Evolutionary conservation across 1,139 yeast genomes (phyloP).

Genomic region (Pichia sp.): DNA sequence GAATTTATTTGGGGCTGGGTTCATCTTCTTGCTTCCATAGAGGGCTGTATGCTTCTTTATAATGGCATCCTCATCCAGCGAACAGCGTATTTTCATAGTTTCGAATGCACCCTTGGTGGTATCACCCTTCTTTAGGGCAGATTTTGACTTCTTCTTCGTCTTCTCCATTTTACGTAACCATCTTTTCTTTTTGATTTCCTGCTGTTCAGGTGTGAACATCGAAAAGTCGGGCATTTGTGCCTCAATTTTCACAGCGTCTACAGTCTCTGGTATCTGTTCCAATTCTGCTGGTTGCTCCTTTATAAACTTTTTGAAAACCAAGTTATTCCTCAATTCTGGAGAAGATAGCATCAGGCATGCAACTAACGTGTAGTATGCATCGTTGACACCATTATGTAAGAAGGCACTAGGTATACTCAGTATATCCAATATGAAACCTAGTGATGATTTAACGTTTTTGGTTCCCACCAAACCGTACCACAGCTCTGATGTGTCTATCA

Average conservation of each 20-base stretch:
- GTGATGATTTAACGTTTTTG: slow-evolving; percentile 33
- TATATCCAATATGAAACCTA: slow-evolving; percentile 44
- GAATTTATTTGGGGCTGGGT: slow-evolving; percentile 12
- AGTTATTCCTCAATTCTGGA: slow-evolving; percentile 19
- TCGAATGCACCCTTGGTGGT: background rate
- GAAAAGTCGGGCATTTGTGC: slow-evolving; percentile 10
- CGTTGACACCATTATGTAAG: slow-evolving; percentile 81
- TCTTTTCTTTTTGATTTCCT: slow-evolving; percentile 4
- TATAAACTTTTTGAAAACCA: slow-evolving; percentile 9
- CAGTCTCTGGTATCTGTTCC: no score
- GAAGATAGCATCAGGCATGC: slow-evolving; percentile 22
- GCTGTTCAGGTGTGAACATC: slow-evolving; percentile 2
- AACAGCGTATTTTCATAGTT: slow-evolving; percentile 9
- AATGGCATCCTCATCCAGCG: slow-evolving; percentile 9
- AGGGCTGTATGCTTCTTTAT: slow-evolving; percentile 5
- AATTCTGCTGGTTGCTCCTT: background rate
- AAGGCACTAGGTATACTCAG: slow-evolving; percentile 54
- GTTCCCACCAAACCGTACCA: slow-evolving; percentile 38
- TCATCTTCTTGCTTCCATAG: background rate
- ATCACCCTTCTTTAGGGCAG: background rate
- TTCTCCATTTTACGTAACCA: slow-evolving; percentile 5
- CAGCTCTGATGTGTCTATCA: slow-evolving; percentile 48
- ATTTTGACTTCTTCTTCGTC: slow-evolving; percentile 1
- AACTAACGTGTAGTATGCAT: slow-evolving; percentile 59
- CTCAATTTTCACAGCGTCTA: no score